These are phyloP conservation scores for Myriosclerotinia scirpicola DNA, from an alignment of 2,329 filamentous ascomycete genomes.

Conservation along the genomic window DNA sequence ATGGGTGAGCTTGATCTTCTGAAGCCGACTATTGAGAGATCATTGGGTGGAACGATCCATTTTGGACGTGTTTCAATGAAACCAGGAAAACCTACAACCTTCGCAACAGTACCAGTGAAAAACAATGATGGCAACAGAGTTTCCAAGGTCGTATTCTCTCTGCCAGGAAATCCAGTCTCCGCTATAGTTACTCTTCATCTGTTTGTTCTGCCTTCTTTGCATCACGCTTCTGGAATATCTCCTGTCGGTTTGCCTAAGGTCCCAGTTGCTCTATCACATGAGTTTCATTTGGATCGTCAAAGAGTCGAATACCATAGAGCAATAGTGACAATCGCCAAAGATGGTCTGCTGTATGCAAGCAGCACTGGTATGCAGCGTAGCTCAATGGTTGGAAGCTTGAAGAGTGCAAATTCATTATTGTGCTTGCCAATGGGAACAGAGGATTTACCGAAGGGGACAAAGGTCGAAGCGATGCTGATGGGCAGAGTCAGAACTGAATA, in stretches of 20 bases:
- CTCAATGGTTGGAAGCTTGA: conserved; percentile 83
- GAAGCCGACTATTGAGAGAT: conserved; percentile 91
- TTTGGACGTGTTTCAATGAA: conserved; percentile 98
- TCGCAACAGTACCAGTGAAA: conserved; percentile 78
- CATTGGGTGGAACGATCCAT: conserved; percentile 87
- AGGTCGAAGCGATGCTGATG: conserved; percentile 80
- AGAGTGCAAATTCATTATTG: conserved; percentile 82
- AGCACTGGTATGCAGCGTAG: conserved; percentile 92
- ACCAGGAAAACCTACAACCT: conserved; percentile 95
- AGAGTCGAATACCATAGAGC: conserved; percentile 91
- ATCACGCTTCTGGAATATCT: conserved; percentile 69
- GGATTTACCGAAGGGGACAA: conserved; percentile 65
- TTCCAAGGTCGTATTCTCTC: conserved; percentile 76
- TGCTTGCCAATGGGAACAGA: conserved; percentile 68
- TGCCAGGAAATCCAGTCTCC: conserved; percentile 92
- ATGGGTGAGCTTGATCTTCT: conserved; percentile 98
- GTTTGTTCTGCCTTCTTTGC: conserved; percentile 85
- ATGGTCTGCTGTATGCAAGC: conserved; percentile 69
- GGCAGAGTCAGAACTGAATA: conserved; percentile 43
- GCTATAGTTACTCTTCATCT: conserved; percentile 92
- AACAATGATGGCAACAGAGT: conserved; percentile 57
- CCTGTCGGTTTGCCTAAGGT: conserved; percentile 71
- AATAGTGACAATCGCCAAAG: conserved; percentile 61
- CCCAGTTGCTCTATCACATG: conserved; percentile 68
- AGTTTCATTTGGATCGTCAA: conserved; percentile 70